phyloP scores from a whole-genome alignment of 2,329 filamentous ascomycete species.

The Calycina herbarum region DNA sequence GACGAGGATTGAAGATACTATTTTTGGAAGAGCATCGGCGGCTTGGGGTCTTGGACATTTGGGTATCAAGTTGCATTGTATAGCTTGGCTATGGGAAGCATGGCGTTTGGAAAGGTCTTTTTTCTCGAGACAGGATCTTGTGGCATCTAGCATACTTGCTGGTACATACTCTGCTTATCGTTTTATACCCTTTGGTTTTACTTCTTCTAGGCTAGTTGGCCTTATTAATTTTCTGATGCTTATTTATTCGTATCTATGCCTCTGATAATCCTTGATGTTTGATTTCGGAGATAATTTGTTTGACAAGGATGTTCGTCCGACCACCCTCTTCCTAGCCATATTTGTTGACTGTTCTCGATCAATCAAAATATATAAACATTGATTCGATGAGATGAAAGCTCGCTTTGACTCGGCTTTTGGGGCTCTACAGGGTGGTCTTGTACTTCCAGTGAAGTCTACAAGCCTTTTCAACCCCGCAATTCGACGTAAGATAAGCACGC shows the following conservation, averaged over 20 bases:
- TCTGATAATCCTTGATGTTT: too few relatives aligned
- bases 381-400: background rate
- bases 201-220: background rate
- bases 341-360: background rate
- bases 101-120: constrained; percentile 12
- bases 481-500: constrained; percentile 12
- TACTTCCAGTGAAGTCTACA: background rate
- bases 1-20: background rate
- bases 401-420: background rate
- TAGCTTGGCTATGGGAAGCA: constrained; percentile 5
- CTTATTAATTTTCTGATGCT: background rate
- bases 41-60: constrained; percentile 4
- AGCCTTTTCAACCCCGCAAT: constrained; percentile 11
- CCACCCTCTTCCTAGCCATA: background rate
- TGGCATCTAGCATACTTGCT: constrained; percentile 25
- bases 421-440: background rate
- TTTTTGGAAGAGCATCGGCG: background rate
- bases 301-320: background rate
- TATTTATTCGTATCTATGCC: too few relatives aligned
- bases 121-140: constrained; percentile 8
- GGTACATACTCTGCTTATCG: constrained; percentile 20
- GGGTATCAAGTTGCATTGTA: background rate
- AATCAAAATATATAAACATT: background rate
- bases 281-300: background rate
- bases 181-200: constrained; percentile 12